phyloP scores from a whole-genome alignment of 1,139 yeast genomes.

The Trichomonascaceae sp. region DNA sequence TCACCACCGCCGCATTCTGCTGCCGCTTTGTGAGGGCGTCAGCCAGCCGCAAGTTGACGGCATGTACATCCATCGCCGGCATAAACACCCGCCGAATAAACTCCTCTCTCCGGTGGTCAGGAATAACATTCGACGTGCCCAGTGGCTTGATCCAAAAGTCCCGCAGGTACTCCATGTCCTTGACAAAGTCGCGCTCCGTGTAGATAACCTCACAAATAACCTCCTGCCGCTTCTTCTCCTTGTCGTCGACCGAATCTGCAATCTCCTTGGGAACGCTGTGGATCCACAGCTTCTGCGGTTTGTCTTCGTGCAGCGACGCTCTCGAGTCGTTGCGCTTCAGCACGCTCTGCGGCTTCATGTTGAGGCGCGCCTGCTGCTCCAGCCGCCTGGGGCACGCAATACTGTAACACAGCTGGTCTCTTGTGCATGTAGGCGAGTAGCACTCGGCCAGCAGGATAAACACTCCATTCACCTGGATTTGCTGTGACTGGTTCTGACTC shows the following conservation, averaged over 20 bases:
- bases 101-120: constrained; percentile 78
- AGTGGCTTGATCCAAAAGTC: constrained; percentile 92
- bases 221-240: constrained; percentile 87
- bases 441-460: constrained; percentile 88
- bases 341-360: constrained; percentile 82
- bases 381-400: constrained; percentile 95
- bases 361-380: constrained; percentile 89
- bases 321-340: constrained; percentile 72
- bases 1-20: constrained; percentile 75
- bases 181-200: constrained; percentile 91
- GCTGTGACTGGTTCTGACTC: not conserved
- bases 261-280: constrained; percentile 77
- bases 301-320: constrained; percentile 60
- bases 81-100: constrained; percentile 87
- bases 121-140: constrained; percentile 73
- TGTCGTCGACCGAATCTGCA: constrained; percentile 67
- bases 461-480: constrained; percentile 64
- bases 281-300: constrained; percentile 85
- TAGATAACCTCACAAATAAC: constrained; percentile 87
- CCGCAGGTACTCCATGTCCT: constrained; percentile 82
- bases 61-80: constrained; percentile 75
- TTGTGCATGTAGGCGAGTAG: constrained; percentile 90
- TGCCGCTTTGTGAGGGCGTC: constrained; percentile 86
- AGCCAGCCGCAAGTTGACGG: constrained; percentile 71
- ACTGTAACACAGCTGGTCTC: constrained; percentile 79